Evolutionary conservation across 345 rosid species (phyloP), one percentile per base, ranked within the genome.

Genomic region (Raphanus sativus): DNA sequence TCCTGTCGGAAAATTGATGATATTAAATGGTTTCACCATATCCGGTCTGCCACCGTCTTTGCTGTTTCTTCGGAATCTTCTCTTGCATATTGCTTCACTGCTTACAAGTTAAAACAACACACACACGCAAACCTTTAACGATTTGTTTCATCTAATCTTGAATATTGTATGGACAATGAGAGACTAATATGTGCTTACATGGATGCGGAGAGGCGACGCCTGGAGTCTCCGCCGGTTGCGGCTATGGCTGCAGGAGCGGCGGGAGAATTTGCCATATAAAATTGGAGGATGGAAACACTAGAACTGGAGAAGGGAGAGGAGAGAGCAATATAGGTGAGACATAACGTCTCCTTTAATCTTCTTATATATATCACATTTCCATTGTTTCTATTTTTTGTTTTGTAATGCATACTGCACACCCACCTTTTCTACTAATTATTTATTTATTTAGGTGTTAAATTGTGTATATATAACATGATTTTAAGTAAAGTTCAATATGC

Each of bases 61-160:
- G 42, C 78, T 84, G 12, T 30, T 80, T 71, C 87, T 87, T 25
- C 73, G 77, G 15, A 80, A 77, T 73, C 88, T 90, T 71, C 88
- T 84, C 75, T 89, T 85, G 84, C 84, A 83, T 55, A 83, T 75
- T 34, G 87, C 96, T 67, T 90, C 98, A 73, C 94, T 92, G 91
- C 69, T 77, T 16, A 30, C 30, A 61, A 62, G 38, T 62, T 62
- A 62, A 61, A 58, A 25, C 30, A 25, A 58, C 62, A 32, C 54
- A 48, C 17, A 64, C 40, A 40, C 9, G 2, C 30, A 5, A 4
- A 25, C 6, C 9, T n/a, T 48, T 71, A 48, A 48, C 26, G 7
- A 34, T 36, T 63, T 1, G 15, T n/a, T 9, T 56, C 8, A 30
- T 32, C 3, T 55, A 3, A 8, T 33, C 28, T 6, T 40, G 1